Conservation (phyloP, 495 filamentous ascomycete species). For the Durotheca rogersii region DNA sequence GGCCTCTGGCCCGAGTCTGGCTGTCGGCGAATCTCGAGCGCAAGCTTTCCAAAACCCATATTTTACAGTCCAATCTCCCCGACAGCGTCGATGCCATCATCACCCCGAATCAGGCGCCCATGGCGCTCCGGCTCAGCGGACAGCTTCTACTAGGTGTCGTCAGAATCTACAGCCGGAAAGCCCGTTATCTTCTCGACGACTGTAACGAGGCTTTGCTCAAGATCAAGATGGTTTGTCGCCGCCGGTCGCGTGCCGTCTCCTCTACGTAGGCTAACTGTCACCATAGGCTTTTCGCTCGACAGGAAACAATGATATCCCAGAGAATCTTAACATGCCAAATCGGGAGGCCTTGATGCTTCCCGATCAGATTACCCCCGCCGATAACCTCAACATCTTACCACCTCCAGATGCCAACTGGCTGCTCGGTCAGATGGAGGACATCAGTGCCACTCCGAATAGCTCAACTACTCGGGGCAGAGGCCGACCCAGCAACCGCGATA, state of each 20-base stretch:
- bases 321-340: constrained; percentile 59
- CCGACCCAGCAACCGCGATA: constrained; percentile 63
- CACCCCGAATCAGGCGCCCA: constrained; percentile 86
- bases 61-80: constrained; percentile 87
- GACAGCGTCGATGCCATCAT: constrained; percentile 94
- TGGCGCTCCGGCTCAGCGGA: constrained; percentile 90
- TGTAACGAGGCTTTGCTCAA: constrained; percentile 96
- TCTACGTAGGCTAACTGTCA: constrained; percentile 35
- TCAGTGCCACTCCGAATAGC: constrained; percentile 47
- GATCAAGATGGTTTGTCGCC: constrained; percentile 84
- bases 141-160: constrained; percentile 94
- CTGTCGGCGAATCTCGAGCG: constrained; percentile 95
- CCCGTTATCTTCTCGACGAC: constrained; percentile 92
- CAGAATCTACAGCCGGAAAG: constrained; percentile 94
- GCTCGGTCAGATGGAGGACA: constrained; percentile 62
- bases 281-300: constrained; percentile 72
- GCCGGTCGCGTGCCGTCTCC: background rate
- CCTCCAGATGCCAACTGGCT: constrained; percentile 75
- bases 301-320: constrained; percentile 77
- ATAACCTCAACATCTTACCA: constrained; percentile 67
- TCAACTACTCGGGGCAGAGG: constrained; percentile 49
- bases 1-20: constrained; percentile 96
- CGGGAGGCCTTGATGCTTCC: constrained; percentile 76
- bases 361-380: constrained; percentile 85
- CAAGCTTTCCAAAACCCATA: constrained; percentile 93